These are phyloP conservation scores for Phenoliferia sp. DNA, from an alignment of 1,284 basidiomycete species.

Conservation along the genomic window DNA sequence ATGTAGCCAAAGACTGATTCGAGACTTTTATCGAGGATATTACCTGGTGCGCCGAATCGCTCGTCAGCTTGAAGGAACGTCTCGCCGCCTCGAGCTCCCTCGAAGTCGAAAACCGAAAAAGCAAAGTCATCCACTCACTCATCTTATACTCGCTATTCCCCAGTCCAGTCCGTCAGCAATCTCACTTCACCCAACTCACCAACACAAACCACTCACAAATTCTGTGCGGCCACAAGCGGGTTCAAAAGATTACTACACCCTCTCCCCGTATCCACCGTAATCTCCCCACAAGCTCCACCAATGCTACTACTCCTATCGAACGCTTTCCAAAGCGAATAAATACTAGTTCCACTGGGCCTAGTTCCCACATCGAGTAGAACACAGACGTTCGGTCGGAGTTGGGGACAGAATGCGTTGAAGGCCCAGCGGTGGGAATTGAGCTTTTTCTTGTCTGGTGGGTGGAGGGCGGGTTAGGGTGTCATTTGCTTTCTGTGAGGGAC, in stretches of 20 bases:
- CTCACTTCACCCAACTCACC: neutral
- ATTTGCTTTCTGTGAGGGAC: neutral
- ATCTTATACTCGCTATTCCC: neutral
- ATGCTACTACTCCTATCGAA: conserved; percentile 79
- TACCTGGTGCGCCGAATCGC: too few relatives aligned
- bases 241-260: conserved; percentile 76
- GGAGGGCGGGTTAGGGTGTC: neutral
- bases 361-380: conserved; percentile 91
- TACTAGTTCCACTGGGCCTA: conserved; percentile 81
- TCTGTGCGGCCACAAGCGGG: conserved; percentile 91
- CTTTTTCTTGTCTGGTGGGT: conserved; percentile 39
- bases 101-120: neutral
- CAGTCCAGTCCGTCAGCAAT: neutral
- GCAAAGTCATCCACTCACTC: too few relatives aligned
- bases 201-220: conserved; percentile 53
- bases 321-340: conserved; percentile 82
- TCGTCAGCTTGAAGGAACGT: neutral
- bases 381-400: conserved; percentile 72
- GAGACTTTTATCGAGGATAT: conserved; percentile 71
- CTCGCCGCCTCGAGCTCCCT: neutral
- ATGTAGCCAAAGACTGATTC: conserved; percentile 89
- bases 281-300: conserved; percentile 83
- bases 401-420: conserved; percentile 73
- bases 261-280: conserved; percentile 67
- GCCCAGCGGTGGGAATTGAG: conserved; percentile 95